A percentile compares a stretch with the other conserved stretches of the same genome.
Evolutionary conservation across 164 flowering plant species (phyloP).

Genomic region (Malania oleifera): DNA sequence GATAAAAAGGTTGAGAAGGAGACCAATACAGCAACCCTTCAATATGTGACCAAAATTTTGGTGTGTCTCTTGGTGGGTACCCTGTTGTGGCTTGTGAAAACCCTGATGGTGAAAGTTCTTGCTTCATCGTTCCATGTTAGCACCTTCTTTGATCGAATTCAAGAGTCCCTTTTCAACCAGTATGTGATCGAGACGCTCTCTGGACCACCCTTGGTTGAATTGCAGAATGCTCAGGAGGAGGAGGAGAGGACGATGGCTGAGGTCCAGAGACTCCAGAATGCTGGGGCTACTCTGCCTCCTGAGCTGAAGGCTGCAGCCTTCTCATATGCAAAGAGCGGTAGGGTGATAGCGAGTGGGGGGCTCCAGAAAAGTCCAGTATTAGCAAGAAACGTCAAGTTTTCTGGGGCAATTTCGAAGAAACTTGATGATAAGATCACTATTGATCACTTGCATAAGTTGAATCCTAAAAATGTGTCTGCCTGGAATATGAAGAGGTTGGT

Average conservation of each 20-base stretch:
- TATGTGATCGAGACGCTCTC: conserved; percentile 58
- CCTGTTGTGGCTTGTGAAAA: conserved; percentile 57
- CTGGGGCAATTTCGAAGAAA: conserved; percentile 22
- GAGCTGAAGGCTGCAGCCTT: conserved; percentile 35
- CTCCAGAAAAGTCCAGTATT: conserved; percentile 16
- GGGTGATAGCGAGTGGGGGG: conserved; percentile 24
- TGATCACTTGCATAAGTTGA: conserved; percentile 48
- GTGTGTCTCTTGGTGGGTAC: conserved; percentile 39
- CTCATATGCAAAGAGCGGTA: conserved; percentile 21
- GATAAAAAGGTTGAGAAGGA: conserved; percentile 39
- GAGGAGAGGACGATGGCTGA: conserved; percentile 38
- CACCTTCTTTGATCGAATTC: conserved; percentile 60
- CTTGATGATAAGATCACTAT: conserved; percentile 39
- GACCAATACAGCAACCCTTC: conserved; percentile 17
- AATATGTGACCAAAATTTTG: conserved; percentile 37
- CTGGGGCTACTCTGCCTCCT: conserved; percentile 46
- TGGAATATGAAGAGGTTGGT: conserved; percentile 76
- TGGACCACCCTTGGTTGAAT: conserved; percentile 48
- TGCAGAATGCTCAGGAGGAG: conserved; percentile 32
- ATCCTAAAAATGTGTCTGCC: conserved; percentile 53
- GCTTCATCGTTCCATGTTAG: conserved; percentile 73
- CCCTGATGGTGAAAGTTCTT: conserved; percentile 50
- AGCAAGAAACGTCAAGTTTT: conserved; percentile 26
- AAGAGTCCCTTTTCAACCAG: conserved; percentile 59
- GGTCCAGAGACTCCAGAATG: conserved; percentile 39